Percentiles rank a stretch among this genome's conserved stretches.
These are phyloP conservation scores for Colletotrichum neosansevieriae DNA, from an alignment of 2,329 filamentous ascomycete genomes.

Conservation along the genomic window DNA sequence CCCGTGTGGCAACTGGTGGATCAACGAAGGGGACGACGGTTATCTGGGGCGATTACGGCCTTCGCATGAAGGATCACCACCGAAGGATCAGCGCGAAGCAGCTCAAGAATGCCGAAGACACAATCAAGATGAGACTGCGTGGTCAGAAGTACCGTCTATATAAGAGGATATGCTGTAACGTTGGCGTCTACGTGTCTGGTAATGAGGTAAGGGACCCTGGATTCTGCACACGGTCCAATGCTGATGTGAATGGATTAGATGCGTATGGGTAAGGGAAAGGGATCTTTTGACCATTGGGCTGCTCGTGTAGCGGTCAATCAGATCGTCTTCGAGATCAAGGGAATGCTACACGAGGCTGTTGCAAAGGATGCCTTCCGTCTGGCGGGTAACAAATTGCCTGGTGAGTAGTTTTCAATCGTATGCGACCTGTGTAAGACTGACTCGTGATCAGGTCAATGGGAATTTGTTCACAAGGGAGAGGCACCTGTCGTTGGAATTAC, in stretches of 20 bases:
- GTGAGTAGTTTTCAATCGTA: conserved; percentile 60
- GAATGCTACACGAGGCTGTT: conserved; percentile 93
- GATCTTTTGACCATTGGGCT: conserved; percentile 97
- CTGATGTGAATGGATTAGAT: conserved; percentile 60
- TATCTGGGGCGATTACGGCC: conserved; percentile 94
- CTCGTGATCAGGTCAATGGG: conserved; percentile 74
- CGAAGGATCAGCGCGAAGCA: conserved; percentile 88
- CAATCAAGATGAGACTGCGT: conserved; percentile 88
- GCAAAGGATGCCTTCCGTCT: conserved; percentile 93
- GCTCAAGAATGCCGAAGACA: conserved; percentile 91
- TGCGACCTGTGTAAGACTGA: conserved; percentile 41
- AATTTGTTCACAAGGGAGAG: conserved; percentile 95
- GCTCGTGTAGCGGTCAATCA: conserved; percentile 90
- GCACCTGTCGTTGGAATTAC: conserved; percentile 91
- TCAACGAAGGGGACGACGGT: conserved; percentile 94
- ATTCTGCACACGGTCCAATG: not conserved
- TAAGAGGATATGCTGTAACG: conserved; percentile 90
- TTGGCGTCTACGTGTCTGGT: conserved; percentile 94
- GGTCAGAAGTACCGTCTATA: conserved; percentile 94
- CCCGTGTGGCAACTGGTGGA: conserved; percentile 89
- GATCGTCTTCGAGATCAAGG: conserved; percentile 92
- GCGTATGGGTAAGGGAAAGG: conserved; percentile 99
- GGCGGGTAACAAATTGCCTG: conserved; percentile 94
- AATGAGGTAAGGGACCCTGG: conserved; percentile 76
- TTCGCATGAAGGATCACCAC: conserved; percentile 94